Conservation (phyloP, 768 basidiomycete species). For the Termitomyces bulborhizus region DNA sequence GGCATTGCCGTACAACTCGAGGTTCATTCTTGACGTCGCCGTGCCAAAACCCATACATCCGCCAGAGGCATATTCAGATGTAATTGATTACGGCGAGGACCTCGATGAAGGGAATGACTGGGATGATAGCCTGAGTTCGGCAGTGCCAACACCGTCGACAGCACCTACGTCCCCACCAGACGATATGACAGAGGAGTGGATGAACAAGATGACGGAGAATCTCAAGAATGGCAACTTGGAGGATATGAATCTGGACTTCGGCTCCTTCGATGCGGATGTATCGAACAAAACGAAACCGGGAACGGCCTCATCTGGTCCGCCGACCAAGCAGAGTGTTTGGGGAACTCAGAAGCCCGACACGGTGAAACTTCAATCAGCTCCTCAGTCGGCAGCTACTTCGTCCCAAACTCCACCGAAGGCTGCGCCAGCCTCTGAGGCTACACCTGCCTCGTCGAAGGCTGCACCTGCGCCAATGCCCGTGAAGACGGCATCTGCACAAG, state of each 20-base stretch:
- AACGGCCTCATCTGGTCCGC: neutral
- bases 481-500: constrained; percentile 4
- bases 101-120: constrained; percentile 15
- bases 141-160: constrained; percentile 21
- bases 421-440: neutral
- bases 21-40: constrained; percentile 28
- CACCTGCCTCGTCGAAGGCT: neutral
- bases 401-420: constrained; percentile 8
- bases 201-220: constrained; percentile 19
- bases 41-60: constrained; percentile 38
- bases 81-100: constrained; percentile 27
- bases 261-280: constrained; percentile 3
- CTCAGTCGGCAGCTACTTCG: constrained; percentile 9
- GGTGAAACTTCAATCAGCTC: constrained; percentile 13
- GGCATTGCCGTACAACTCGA: constrained; percentile 29
- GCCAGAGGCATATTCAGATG: constrained; percentile 28
- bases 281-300: constrained; percentile 1
- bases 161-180: constrained; percentile 22
- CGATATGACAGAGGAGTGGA: constrained; percentile 20
- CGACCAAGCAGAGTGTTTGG: constrained; percentile 2
- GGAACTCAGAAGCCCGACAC: constrained; percentile 11
- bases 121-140: constrained; percentile 16
- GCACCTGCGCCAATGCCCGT: neutral
- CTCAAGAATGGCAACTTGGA: constrained; percentile 15
- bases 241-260: constrained; percentile 7